phyloP scores from a whole-genome alignment of 768 basidiomycete species.

The Pisolithus marmoratus region DNA sequence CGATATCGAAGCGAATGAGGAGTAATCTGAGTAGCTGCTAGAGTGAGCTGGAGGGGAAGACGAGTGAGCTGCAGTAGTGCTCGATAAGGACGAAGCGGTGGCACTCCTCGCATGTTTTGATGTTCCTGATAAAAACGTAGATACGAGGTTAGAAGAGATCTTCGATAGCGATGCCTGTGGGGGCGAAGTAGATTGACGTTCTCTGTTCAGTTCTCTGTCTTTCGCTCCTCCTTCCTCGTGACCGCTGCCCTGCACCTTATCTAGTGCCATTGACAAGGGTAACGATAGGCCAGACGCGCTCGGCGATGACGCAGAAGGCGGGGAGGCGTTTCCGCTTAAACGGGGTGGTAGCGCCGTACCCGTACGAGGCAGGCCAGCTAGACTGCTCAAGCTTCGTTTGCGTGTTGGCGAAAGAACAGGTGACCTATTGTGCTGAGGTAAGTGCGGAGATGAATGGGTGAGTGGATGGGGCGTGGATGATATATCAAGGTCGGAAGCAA shows the following conservation, averaged over 20 bases:
- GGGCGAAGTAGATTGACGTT: conserved; percentile 5
- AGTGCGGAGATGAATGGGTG: conserved; percentile 7
- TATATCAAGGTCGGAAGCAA: conserved; percentile 24
- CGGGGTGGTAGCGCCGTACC: conserved; percentile 16
- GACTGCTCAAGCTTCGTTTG: conserved; percentile 2
- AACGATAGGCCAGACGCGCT: conserved; percentile 3
- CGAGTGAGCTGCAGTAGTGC: neutral
- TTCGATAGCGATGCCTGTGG: conserved; percentile 37
- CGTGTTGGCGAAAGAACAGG: neutral
- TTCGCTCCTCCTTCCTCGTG: neutral
- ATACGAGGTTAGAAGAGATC: conserved; percentile 47
- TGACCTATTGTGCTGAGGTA: conserved; percentile 10
- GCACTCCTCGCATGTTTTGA: neutral
- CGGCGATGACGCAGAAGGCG: conserved; percentile 11
- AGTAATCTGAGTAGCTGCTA: conserved; percentile 1
- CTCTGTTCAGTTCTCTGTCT: neutral
- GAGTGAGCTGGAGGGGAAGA: conserved; percentile 24
- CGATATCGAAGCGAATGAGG: conserved; percentile 17
- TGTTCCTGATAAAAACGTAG: conserved; percentile 27
- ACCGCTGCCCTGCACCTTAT: neutral
- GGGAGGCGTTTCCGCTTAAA: conserved; percentile 16
- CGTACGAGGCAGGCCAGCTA: conserved; percentile 8
- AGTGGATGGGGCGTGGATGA: neutral
- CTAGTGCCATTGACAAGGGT: neutral
- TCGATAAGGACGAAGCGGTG: neutral